Conservation (phyloP, 2,329 filamentous ascomycete species). For the Bretziella fagacearum region DNA sequence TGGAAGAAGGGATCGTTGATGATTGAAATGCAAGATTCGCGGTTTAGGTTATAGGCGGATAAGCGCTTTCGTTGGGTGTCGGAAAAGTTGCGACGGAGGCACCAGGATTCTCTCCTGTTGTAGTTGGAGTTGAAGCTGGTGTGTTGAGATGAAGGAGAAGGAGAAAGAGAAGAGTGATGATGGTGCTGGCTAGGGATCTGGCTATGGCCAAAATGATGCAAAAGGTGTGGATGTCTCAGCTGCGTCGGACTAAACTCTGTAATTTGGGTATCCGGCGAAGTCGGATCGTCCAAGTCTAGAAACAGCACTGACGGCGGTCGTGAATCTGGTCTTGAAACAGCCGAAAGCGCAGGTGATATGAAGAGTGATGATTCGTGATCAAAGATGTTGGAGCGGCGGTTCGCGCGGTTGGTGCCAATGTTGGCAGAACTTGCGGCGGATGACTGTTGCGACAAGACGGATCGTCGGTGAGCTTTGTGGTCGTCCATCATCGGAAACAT, state of each 20-base stretch:
- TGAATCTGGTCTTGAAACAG: constrained; percentile 4
- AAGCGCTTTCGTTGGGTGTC: neutral
- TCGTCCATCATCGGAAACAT: no score
- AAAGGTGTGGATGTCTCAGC: neutral
- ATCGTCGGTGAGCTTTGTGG: no score
- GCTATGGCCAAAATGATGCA: neutral
- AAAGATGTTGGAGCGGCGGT: constrained; percentile 10
- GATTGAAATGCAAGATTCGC: constrained; percentile 36
- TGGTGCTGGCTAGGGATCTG: neutral
- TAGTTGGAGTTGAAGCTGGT: no score
- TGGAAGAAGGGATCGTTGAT: constrained; percentile 40
- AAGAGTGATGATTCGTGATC: constrained; percentile 14
- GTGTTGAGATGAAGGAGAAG: no score
- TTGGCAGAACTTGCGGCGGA: constrained; percentile 6
- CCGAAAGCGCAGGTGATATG: constrained; percentile 13
- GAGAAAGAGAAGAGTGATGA: no score
- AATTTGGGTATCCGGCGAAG: neutral
- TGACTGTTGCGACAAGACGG: constrained; percentile 12
- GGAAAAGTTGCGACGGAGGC: neutral
- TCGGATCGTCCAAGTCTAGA: constrained; percentile 9
- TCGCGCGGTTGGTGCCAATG: constrained; percentile 5
- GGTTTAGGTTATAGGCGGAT: constrained; percentile 15
- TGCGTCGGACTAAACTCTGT: neutral
- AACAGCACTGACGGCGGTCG: constrained; percentile 7
- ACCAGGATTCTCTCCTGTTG: neutral